phyloP scores from a whole-genome alignment of 306 rosid species.

The Sphenostylis stenocarpa region DNA sequence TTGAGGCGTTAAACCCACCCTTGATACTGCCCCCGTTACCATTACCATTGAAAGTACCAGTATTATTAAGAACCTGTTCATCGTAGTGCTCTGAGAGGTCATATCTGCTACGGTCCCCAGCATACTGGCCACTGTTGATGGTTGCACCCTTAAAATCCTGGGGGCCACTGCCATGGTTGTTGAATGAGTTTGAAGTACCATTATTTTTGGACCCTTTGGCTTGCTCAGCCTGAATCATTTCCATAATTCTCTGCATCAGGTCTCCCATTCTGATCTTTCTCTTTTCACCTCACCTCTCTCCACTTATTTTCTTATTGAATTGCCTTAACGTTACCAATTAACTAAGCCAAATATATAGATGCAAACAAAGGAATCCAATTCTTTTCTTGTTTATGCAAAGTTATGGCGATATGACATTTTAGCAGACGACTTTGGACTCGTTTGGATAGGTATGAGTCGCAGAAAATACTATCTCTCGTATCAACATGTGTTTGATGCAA shows the following conservation, averaged over 20 bases:
- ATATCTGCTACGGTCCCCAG: neutral
- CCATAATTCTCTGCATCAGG: neutral
- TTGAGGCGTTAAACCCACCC: conserved; percentile 1
- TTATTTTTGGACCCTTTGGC: neutral
- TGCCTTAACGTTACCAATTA: neutral
- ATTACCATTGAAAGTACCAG: neutral
- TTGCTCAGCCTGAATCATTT: neutral
- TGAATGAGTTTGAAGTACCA: neutral
- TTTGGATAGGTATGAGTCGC: neutral
- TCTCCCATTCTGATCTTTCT: neutral
- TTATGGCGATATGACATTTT: neutral
- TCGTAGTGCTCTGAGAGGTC: neutral
- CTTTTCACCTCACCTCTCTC: neutral
- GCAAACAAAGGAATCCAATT: neutral
- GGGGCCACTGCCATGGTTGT: neutral
- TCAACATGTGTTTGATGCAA: neutral
- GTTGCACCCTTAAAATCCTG: neutral
- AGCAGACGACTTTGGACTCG: neutral
- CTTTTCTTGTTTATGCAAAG: neutral
- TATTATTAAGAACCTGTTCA: neutral
- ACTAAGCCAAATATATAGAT: neutral
- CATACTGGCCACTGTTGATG: neutral
- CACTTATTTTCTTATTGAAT: neutral
- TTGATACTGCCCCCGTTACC: conserved; percentile 1
- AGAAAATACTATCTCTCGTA: neutral